A percentile compares a stretch with the other conserved stretches of the same genome.
phyloP scores from a whole-genome alignment of 1,139 yeast species.

The Suhomyces taliae region DNA sequence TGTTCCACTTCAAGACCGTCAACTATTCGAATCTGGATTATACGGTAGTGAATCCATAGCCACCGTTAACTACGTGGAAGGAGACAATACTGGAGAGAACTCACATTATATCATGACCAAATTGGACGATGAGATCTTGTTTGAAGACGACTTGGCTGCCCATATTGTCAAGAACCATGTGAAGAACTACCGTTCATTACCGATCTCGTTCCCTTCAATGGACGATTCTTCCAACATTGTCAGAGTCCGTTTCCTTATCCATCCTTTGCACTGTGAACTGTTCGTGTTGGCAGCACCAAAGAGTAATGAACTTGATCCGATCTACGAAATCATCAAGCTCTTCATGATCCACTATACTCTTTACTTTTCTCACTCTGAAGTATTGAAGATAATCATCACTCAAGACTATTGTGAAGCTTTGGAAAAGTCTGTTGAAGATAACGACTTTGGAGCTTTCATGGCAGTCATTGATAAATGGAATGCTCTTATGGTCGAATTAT shows the following conservation, averaged over 20 bases:
- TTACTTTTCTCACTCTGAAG: conserved; percentile 40
- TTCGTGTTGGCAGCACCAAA: conserved; percentile 47
- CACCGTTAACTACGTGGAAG: conserved; percentile 20
- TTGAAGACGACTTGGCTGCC: conserved; percentile 25
- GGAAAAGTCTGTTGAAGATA: conserved; percentile 32
- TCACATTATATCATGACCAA: conserved; percentile 8
- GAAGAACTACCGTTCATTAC: conserved; percentile 36
- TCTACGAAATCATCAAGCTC: conserved; percentile 64
- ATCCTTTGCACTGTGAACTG: conserved; percentile 44
- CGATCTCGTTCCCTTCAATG: conserved; percentile 40
- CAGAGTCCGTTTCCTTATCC: conserved; percentile 38
- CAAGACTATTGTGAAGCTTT: conserved; percentile 35
- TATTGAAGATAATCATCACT: conserved; percentile 35
- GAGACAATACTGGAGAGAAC: neutral
- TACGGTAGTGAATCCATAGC: conserved; percentile 27
- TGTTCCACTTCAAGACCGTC: conserved; percentile 33
- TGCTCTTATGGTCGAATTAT: conserved; percentile 33
- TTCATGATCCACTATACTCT: conserved; percentile 45
- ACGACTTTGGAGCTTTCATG: conserved; percentile 39
- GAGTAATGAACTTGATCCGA: conserved; percentile 64
- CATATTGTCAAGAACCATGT: conserved; percentile 30
- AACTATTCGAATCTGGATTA: conserved; percentile 33
- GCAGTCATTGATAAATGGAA: conserved; percentile 45
- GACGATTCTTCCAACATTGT: conserved; percentile 26
- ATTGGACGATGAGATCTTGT: conserved; percentile 5